Percentiles rank a stretch among this genome's conserved stretches.
These are phyloP conservation scores for Xylariaceae sp. DNA, from an alignment of 2,329 filamentous ascomycete species.

Conservation along the genomic window DNA sequence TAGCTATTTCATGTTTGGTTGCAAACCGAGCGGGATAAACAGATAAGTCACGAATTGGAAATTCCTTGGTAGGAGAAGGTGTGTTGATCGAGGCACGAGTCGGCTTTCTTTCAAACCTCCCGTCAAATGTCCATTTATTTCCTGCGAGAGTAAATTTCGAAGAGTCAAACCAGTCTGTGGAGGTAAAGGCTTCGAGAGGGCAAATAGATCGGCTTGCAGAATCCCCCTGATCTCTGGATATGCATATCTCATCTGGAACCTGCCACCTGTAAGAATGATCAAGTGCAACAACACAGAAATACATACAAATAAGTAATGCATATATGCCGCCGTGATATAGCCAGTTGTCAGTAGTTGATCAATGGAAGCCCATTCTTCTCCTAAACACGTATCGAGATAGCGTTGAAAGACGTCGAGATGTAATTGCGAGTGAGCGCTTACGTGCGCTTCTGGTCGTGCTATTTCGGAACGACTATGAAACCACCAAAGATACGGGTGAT, in stretches of 20 bases:
- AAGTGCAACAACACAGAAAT: not conserved
- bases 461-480: conserved; percentile 5
- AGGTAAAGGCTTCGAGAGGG: conserved; percentile 4
- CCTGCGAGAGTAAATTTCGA: not conserved
- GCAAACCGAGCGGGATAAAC: conserved; percentile 5
- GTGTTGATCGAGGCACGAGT: not conserved
- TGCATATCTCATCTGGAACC: conserved; percentile 8
- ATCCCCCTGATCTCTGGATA: no score
- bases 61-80: not conserved
- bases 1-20: not conserved
- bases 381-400: conserved; percentile 1
- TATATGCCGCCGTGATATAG: conserved; percentile 1
- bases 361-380: conserved; percentile 1
- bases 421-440: conserved; percentile 1
- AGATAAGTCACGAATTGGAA: conserved; percentile 2
- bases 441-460: not conserved
- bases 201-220: not conserved
- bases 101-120: not conserved
- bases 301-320: conserved; percentile 6
- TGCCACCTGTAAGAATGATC: not conserved
- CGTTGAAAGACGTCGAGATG: conserved; percentile 1
- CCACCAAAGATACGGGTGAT: conserved; percentile 8
- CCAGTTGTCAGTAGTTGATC: conserved; percentile 1
- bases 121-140: conserved; percentile 5
- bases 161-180: conserved; percentile 3